phyloP scores from a whole-genome alignment of 192 early-diverging fungal species.

The Chytriomyces sp. region DNA sequence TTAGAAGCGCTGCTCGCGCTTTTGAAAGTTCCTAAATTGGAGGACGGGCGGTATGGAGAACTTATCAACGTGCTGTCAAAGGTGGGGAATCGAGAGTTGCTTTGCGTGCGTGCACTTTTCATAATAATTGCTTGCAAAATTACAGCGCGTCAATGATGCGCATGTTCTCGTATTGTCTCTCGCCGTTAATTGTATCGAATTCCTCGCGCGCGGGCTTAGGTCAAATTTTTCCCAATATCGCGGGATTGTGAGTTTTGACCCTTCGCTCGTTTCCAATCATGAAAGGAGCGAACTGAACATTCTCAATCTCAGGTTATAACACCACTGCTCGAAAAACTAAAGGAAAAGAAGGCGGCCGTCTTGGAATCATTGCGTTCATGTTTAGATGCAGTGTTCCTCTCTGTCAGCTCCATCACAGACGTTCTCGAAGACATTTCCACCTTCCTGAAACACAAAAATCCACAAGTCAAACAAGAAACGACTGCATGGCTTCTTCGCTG shows the following conservation, averaged over 20 bases:
- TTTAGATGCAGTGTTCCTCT: slow-evolving; percentile 82
- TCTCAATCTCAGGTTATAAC: slow-evolving; percentile 55
- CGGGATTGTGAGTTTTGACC: slow-evolving; percentile 52
- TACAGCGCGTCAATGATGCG: slow-evolving; percentile 64
- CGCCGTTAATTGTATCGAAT: slow-evolving; percentile 82
- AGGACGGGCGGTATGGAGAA: slow-evolving; percentile 80
- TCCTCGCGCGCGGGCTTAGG: slow-evolving; percentile 79
- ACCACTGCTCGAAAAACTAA: slow-evolving; percentile 88
- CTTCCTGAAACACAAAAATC: slow-evolving; percentile 86
- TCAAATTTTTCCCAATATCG: slow-evolving; percentile 82
- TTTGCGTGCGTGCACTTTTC: not conserved
- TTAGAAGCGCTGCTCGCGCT: slow-evolving; percentile 76
- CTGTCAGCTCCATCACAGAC: slow-evolving; percentile 67
- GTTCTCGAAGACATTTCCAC: slow-evolving; percentile 77
- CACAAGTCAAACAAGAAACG: slow-evolving; percentile 81
- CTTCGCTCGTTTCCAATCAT: too few species aligned
- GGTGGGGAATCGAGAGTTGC: slow-evolving; percentile 43
- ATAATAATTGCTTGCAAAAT: slow-evolving; percentile 2
- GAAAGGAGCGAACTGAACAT: not conserved
- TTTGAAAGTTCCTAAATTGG: slow-evolving; percentile 74
- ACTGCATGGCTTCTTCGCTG: slow-evolving; percentile 76
- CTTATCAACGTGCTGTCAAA: slow-evolving; percentile 83
- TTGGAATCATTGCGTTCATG: slow-evolving; percentile 81
- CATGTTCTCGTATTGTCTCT: slow-evolving; percentile 85
- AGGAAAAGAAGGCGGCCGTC: slow-evolving; percentile 92